Conservation (phyloP, 805 yeast species). For the Ogataea thermomethanolica region DNA sequence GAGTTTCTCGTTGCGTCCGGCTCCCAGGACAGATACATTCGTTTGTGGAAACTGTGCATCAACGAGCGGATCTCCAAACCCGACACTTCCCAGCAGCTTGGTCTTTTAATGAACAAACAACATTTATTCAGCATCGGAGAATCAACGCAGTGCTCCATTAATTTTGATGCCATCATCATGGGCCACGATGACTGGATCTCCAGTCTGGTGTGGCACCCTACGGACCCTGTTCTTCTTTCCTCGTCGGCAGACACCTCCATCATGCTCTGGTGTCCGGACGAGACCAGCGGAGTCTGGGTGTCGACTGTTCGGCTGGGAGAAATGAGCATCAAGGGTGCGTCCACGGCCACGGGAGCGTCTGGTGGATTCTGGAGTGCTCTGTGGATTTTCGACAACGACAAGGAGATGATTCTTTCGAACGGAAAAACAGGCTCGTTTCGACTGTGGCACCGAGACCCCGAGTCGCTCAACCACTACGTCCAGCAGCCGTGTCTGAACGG, state of each 20-base stretch:
- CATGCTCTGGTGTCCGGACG: slow-evolving; percentile 92
- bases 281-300: slow-evolving; percentile 84
- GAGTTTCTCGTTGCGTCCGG: slow-evolving; percentile 79
- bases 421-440: slow-evolving; percentile 95
- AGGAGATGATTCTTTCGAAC: slow-evolving; percentile 64
- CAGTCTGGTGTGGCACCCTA: slow-evolving; percentile 76
- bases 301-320: slow-evolving; percentile 83
- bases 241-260: slow-evolving; percentile 91
- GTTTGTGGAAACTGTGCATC: slow-evolving; percentile 76
- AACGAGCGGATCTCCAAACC: slow-evolving; percentile 55
- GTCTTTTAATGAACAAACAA: slow-evolving; percentile 66
- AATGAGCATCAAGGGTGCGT: slow-evolving; percentile 91
- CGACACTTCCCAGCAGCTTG: slow-evolving; percentile 49
- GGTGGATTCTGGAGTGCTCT: slow-evolving; percentile 61
- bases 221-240: slow-evolving; percentile 60
- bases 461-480: slow-evolving; percentile 16
- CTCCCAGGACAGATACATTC: slow-evolving; percentile 86
- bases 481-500: slow-evolving; percentile 69
- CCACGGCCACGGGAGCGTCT: slow-evolving; percentile 95
- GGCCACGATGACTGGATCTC: slow-evolving; percentile 99
- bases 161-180: slow-evolving; percentile 89
- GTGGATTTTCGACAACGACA: slow-evolving; percentile 53
- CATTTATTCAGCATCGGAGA: slow-evolving; percentile 48
- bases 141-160: slow-evolving; percentile 48
- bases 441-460: slow-evolving; percentile 47